Base-by-base conservation (phyloP, 306 rosid species). In the Arachis stenosperma region DNA sequence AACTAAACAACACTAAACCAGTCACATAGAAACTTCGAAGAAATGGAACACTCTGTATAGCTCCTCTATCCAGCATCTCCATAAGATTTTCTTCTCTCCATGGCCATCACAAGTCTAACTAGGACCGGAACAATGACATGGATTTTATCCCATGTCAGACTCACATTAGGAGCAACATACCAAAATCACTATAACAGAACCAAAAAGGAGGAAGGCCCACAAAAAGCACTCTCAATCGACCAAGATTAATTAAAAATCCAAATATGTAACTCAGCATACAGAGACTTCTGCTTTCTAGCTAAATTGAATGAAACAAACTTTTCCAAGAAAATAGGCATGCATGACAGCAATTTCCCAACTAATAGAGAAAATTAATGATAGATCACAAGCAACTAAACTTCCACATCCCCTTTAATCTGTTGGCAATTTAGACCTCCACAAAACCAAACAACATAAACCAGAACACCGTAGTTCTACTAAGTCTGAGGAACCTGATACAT, bases 21-120 rank as follows among this genome's bases (percentile, higher is more conserved):
- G 43, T 75, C 46, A 56, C 40, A 22, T 46, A 11, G 30, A 33
- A 66, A 69, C 11, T 39, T 5, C 54, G 6, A 44, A 41, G 33
- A 9, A 6, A 7, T 0, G 29, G 51, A 48, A 30, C 46, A 33
- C 8, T 10, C 55, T 39, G 10, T 46, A 62, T 1, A 52, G 53
- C 77, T 73, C 51, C 53, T 62, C 39, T 73, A 40, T 53, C 43
- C 51, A 9, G 56, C 9, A 74, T 43, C 7, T 39, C 22, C 70
- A 56, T 37, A 39, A 13, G 6, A 15, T 15, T 50, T 13, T 15
- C 70, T 63, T 42, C 29, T 13, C 57, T 9, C 41, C 8, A 14
- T 2, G 15, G 10, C 15, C 39, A 13, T 40, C 41, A 53, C 13
- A 30, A 29, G 47, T 44, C 57, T 67, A 36, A 43, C 22, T 33